Conservation (phyloP, 805 yeast species). For the Ogataea salicorniae region DNA sequence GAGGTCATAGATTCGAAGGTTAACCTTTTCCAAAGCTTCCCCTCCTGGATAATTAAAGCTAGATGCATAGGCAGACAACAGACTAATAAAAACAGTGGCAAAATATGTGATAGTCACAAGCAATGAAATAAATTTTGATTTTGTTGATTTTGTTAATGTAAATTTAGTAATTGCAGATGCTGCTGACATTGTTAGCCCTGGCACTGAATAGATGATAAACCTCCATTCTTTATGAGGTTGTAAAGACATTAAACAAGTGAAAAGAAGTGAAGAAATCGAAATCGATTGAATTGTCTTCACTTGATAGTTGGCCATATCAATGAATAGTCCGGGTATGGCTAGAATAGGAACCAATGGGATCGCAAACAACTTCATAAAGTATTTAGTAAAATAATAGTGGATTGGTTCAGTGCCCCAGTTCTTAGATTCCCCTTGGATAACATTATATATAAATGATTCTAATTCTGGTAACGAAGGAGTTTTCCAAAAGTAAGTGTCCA, state of each 20-base stretch:
- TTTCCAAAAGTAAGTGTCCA: slow-evolving; percentile 80
- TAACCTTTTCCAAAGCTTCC: slow-evolving; percentile 52
- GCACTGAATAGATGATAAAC: slow-evolving; percentile 72
- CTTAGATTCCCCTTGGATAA: slow-evolving; percentile 64
- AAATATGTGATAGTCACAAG: slow-evolving; percentile 27
- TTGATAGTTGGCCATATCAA: slow-evolving; percentile 24
- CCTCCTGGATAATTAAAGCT: slow-evolving; percentile 89
- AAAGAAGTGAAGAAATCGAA: slow-evolving; percentile 47
- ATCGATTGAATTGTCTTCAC: slow-evolving; percentile 38
- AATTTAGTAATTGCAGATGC: slow-evolving; percentile 34
- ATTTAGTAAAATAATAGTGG: slow-evolving; percentile 56
- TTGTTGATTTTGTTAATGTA: slow-evolving; percentile 10
- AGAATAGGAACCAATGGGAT: slow-evolving; percentile 41
- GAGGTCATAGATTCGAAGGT: slow-evolving; percentile 23
- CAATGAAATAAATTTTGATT: slow-evolving; percentile 18
- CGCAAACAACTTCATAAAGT: slow-evolving; percentile 41
- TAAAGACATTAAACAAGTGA: slow-evolving; percentile 59
- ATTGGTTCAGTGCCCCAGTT: slow-evolving; percentile 87
- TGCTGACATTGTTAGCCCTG: slow-evolving; percentile 59
- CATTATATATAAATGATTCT: slow-evolving; percentile 67
- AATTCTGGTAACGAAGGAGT: slow-evolving; percentile 60
- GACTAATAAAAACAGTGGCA: slow-evolving; percentile 36
- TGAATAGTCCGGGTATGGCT: slow-evolving; percentile 30
- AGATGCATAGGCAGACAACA: slow-evolving; percentile 56
- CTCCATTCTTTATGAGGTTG: slow-evolving; percentile 96